Evolutionary conservation across 768 basidiomycete genomes (phyloP), one percentile per base, ranked within the genome.

Genomic region (Rubroboletus satanas): DNA sequence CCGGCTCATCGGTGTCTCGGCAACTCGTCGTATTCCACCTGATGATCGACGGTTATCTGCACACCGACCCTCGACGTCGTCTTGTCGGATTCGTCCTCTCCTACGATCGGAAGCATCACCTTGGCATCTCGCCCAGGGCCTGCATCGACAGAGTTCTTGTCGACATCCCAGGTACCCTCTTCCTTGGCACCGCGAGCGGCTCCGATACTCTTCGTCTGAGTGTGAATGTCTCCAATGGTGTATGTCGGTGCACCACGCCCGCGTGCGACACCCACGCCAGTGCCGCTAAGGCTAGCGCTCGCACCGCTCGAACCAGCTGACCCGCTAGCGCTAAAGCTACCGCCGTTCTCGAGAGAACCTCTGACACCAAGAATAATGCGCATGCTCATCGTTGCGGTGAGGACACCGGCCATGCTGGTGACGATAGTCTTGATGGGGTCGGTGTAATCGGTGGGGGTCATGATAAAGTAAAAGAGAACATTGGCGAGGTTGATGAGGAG

Each of bases 391-490:
- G 90, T 90, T 38, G 88, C 85, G 29, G 91, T 93, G 56, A 93
- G 82, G 33, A 92, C 90, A 10, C 87, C 89, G 2, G 91, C 81
- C 87, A 93, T 92, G 73, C 83, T 83, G 23, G 88, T 89, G 41
- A 91, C 82, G 66, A 91, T 88, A 35, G 90, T 92, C 67, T 81
- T 85, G 76, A 93, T 81, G 56, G 87, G 80, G 71, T 93, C 90
- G 0, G 63, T 51, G 21, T 60, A 44, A 45, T 73, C 82, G 44
- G 83, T 85, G 26, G 90, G 87, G 49, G 68, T 83, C 69, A 87
- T 82, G 73, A 88, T 82, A 74, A 93, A 91, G 86, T 88, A 92
- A 79, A 91, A 93, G 68, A 91, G 72, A 68, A 90, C 78, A 76
- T 92, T 93, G 74, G 79, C 77, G 71, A 90, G 79, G 79, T 93